Evolutionary conservation across 768 basidiomycete genomes (phyloP), one percentile per base, ranked within the genome.

Genomic region (Tricholoma terreum): DNA sequence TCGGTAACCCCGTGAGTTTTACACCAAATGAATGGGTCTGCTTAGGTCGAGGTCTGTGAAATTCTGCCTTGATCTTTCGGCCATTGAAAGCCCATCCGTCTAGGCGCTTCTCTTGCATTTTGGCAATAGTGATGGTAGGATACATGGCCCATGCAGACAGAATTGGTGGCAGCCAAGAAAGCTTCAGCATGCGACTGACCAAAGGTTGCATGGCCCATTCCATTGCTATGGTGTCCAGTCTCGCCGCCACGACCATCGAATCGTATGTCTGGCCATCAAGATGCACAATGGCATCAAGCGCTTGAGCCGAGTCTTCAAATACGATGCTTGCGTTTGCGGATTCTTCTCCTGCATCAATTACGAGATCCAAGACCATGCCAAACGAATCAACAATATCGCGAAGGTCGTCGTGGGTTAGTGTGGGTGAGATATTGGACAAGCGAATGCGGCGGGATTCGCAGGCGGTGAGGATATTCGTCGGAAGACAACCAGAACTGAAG

Each of bases 71-170:
- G 49, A 85, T 67, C 50, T 67, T 71, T 21, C 75, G 70, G 11
- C 76, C 77, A 12, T 74, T 66, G 59, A 83, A 64, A 9, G 66
- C 60, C 38, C 61, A 61, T 1, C 74, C 77, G 50, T 81, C 61
- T 4, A 84, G 66, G 22, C 69, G 69, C n/a, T 61, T 61, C 6
- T 72, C 77, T 48, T 77, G 74, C 10, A 65, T 52, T 57, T 79
- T 81, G 2, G 82, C 83, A n/a, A 59, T 59, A 2, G 71, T 66
- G 35, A 81, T 67, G 2, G 72, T 72, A 4, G 66, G 22, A 62
- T 82, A 86, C 58, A 76, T 75, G 19, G 72, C 73, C 77, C 80
- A 85, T 5, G 77, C 82, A 7, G 67, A 67, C 24, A 67, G 61
- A 51, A 67, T 69, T 0, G 83, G 76, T 9, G 76, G 71, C 35